Base-by-base conservation (phyloP, 2,329 filamentous ascomycete species). In the Sphaerostilbella broomeana region DNA sequence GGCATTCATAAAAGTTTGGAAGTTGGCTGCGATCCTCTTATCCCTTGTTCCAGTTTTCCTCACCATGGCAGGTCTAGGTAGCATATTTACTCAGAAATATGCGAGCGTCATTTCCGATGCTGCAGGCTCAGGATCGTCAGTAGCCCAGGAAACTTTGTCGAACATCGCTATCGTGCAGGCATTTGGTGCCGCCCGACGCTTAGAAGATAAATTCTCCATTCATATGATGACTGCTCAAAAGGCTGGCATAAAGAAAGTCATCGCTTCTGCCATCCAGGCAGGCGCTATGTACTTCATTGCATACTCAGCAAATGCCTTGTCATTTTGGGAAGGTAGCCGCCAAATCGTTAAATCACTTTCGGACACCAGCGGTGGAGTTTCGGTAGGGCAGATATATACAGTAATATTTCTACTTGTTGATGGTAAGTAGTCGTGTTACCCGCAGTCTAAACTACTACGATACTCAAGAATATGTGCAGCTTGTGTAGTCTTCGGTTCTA, bases 261-360 rank as follows among this genome's bases (percentile, higher is more conserved):
- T 70, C 2, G 66, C 70, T 1, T 66, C 72, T 18, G 81, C 73
- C 4, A 56, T 74, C 0, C 77, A 82, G 51, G 68, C 75, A 6
- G 79, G 79, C 8, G 56, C 73, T 12, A 60, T 84, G 6, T 84
- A 81, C 53, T 84, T 84, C 46, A 74, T 84, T 47, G 76, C 78
- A 4, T 84, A 81, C 47, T 71, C 76, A 2, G 77, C 77, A 6
- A 84, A 83, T 53, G 77, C 76, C 2, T 63, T 84, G 11, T 77
- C 79, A 0, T 84, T 81, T 52, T 84, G 78, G 77, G 72, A 82
- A 54, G 80, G 79, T 33, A 79, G 75, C 46, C 67, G 63, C 24
- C 69, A 69, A 36, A 69, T 70, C 47, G 63, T 63, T 12, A 54
- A 61, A 6, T 55, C 63, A 2, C 57, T 64, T 6, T 54, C 57